These are phyloP conservation scores for Yamadazyma nakazawae DNA, from an alignment of 805 yeast genomes.

Conservation along the genomic window DNA sequence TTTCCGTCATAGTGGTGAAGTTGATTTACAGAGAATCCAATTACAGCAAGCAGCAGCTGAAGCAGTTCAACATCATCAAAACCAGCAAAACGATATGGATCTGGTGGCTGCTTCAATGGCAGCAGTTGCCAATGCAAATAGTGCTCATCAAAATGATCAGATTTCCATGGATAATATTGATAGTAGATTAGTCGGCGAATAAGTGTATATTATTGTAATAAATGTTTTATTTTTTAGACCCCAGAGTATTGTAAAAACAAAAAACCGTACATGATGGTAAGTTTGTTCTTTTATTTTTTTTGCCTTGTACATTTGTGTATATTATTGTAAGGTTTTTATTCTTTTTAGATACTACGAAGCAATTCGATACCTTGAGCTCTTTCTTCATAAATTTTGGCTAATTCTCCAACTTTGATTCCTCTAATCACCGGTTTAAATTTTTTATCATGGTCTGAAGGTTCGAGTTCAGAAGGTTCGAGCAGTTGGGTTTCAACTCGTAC, in stretches of 20 bases:
- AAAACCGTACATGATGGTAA: too few species aligned
- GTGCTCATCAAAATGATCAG: slow-evolving; percentile 23
- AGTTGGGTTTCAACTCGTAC: background rate
- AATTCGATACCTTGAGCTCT: slow-evolving; percentile 42
- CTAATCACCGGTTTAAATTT: slow-evolving; percentile 41
- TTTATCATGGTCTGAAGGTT: background rate
- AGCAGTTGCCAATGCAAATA: slow-evolving; percentile 34
- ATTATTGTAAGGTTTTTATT: background rate
- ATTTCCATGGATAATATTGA: slow-evolving; percentile 45
- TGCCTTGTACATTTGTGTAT: too few species aligned
- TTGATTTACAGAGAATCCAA: slow-evolving; percentile 14
- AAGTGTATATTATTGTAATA: slow-evolving; percentile 12
- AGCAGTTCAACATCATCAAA: slow-evolving; percentile 24
- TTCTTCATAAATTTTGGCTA: slow-evolving; percentile 64
- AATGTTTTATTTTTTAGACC: slow-evolving; percentile 8
- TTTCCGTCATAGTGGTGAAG: slow-evolving; percentile 15
- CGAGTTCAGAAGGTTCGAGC: background rate
- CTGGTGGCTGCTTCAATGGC: slow-evolving; percentile 44
- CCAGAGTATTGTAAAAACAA: too few species aligned
- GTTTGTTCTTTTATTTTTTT: too few species aligned
- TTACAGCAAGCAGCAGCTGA: slow-evolving; percentile 23
- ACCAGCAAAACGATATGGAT: slow-evolving; percentile 21
- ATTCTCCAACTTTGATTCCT: slow-evolving; percentile 57
- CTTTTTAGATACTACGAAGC: slow-evolving; percentile 11
- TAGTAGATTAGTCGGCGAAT: slow-evolving; percentile 43